Conservation (phyloP, 1,284 basidiomycete genomes). For the Sporisorium reilianum region DNA sequence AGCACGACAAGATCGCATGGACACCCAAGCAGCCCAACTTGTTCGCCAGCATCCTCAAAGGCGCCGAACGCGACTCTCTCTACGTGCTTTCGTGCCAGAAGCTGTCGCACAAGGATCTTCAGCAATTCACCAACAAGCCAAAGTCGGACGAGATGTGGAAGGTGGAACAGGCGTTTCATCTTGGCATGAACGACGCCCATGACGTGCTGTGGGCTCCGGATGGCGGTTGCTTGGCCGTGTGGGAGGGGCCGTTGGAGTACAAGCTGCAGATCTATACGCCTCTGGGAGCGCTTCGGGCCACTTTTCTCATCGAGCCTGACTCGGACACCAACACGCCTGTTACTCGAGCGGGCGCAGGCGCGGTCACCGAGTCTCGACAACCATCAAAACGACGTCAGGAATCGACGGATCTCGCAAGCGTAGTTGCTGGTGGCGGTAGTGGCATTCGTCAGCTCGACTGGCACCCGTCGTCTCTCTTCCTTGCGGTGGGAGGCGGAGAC, state of each 20-base stretch:
- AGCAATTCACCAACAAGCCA: slow-evolving; percentile 26
- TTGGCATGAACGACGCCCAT: slow-evolving; percentile 80
- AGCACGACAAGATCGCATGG: slow-evolving; percentile 43
- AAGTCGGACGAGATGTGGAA: slow-evolving; percentile 41
- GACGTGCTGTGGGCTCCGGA: slow-evolving; percentile 84
- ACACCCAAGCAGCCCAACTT: slow-evolving; percentile 33
- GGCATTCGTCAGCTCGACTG: slow-evolving; percentile 67
- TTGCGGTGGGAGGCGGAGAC: slow-evolving; percentile 69
- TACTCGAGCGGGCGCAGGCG: slow-evolving; percentile 27
- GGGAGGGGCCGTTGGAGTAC: slow-evolving; percentile 82
- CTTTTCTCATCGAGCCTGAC: slow-evolving; percentile 72
- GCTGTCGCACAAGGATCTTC: slow-evolving; percentile 19
- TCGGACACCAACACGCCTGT: slow-evolving; percentile 29
- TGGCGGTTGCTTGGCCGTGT: slow-evolving; percentile 82
- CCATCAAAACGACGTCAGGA: slow-evolving; percentile 21
- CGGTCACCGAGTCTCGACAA: slow-evolving; percentile 19
- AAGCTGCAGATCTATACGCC: slow-evolving; percentile 82
- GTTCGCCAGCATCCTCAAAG: slow-evolving; percentile 46
- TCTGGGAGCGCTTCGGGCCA: slow-evolving; percentile 77
- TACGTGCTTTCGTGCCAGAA: slow-evolving; percentile 37
- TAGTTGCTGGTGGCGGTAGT: slow-evolving; percentile 58
- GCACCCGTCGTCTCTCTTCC: slow-evolving; percentile 64
- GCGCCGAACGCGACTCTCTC: slow-evolving; percentile 36
- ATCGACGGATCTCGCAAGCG: slow-evolving; percentile 13
- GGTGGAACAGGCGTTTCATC: slow-evolving; percentile 78